These are phyloP conservation scores for Aspergillus japonicus DNA, from an alignment of 2,329 filamentous ascomycete genomes.

Conservation along the genomic window DNA sequence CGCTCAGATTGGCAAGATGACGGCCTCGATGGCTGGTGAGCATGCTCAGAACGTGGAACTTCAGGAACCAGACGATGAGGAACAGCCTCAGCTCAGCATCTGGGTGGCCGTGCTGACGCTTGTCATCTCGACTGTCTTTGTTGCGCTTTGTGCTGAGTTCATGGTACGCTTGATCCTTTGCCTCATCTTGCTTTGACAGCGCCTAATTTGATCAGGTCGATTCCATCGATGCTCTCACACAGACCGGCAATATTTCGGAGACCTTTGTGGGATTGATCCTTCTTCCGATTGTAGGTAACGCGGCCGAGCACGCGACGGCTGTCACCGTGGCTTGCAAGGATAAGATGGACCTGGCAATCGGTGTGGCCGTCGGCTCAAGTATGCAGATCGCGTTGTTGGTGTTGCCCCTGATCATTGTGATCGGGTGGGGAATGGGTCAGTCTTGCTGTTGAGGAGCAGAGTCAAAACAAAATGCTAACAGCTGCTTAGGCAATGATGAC, in stretches of 20 bases:
- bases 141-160: constrained; percentile 72
- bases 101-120: constrained; percentile 71
- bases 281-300: constrained; percentile 65
- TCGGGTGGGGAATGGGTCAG: constrained; percentile 59
- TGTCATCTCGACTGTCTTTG: constrained; percentile 69
- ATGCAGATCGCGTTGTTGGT: constrained; percentile 66
- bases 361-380: constrained; percentile 63
- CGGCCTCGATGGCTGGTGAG: constrained; percentile 51
- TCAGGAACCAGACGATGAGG: constrained; percentile 64
- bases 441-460: not conserved
- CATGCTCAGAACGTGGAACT: constrained; percentile 48
- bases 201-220: constrained; percentile 37
- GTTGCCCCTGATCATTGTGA: constrained; percentile 59
- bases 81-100: constrained; percentile 72
- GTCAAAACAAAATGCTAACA: constrained; percentile 7
- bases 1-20: constrained; percentile 54
- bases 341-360: constrained; percentile 68
- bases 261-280: constrained; percentile 65
- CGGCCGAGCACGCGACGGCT: constrained; percentile 65
- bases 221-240: constrained; percentile 57
- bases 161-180: constrained; percentile 46
- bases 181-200: not conserved
- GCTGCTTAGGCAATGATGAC: constrained; percentile 46
- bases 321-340: constrained; percentile 63
- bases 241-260: constrained; percentile 50